These are phyloP conservation scores for Benincasa hispida DNA, from an alignment of 306 rosid species.

Conservation along the genomic window DNA sequence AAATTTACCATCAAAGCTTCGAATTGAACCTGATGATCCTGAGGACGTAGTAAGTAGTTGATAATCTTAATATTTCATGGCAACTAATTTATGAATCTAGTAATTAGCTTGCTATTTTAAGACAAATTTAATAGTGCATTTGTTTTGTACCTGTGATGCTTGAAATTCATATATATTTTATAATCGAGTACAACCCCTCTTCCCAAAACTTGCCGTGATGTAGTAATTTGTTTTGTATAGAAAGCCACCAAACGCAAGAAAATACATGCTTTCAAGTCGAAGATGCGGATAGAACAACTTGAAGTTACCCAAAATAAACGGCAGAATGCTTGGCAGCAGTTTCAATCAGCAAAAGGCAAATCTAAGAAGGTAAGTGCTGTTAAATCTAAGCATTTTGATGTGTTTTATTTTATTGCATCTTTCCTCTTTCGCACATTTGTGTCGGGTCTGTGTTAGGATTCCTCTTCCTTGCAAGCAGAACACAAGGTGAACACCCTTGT, in stretches of 20 bases:
- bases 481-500: too few relatives aligned
- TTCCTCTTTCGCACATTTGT: too few relatives aligned
- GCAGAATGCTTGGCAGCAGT: slow-evolving; percentile 99
- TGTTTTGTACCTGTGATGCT: neutral
- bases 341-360: slow-evolving; percentile 89
- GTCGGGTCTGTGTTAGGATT: too few relatives aligned
- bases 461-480: too few relatives aligned
- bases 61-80: neutral
- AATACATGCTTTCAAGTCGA: slow-evolving; percentile 93
- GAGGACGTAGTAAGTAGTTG: slow-evolving; percentile 78
- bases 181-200: neutral
- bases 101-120: neutral
- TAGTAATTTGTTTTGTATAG: slow-evolving; percentile 30
- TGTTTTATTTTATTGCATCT: neutral
- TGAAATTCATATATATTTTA: neutral
- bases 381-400: neutral
- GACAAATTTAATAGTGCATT: neutral
- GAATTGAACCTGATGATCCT: slow-evolving; percentile 83
- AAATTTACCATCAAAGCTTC: slow-evolving; percentile 80
- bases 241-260: slow-evolving; percentile 81
- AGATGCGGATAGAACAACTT: slow-evolving; percentile 91
- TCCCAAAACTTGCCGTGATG: slow-evolving; percentile 1
- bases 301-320: slow-evolving; percentile 95
- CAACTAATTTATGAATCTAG: neutral
- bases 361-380: slow-evolving; percentile 61